Percentiles rank a stretch among this genome's conserved stretches.
These are phyloP conservation scores for Thielaviopsis cerberus DNA, from an alignment of 2,329 filamentous ascomycete genomes.

Conservation along the genomic window DNA sequence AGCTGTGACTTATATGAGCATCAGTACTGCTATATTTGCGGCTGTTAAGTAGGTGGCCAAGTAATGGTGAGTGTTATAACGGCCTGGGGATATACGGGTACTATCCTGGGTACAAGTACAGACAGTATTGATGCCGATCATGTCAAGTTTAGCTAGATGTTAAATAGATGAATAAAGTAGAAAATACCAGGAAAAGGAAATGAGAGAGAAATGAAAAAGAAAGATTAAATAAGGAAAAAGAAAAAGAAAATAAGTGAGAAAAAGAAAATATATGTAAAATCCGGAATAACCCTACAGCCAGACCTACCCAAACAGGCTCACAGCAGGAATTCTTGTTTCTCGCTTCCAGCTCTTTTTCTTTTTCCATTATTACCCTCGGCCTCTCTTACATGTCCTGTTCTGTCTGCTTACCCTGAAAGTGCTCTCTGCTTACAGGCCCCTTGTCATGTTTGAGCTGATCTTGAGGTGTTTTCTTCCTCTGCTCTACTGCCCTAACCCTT, in stretches of 20 bases:
- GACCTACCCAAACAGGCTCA: neutral
- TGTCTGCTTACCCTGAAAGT: neutral
- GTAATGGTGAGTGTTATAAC: no score
- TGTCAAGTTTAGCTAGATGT: no score
- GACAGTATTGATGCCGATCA: no score
- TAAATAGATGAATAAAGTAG: no score
- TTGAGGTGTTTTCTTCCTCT: neutral
- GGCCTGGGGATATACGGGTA: no score
- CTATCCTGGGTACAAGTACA: no score
- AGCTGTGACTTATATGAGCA: no score
- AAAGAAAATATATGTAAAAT: neutral
- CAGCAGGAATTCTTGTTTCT: neutral
- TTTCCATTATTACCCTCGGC: neutral
- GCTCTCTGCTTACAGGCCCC: neutral
- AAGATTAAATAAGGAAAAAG: neutral
- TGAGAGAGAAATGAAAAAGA: neutral
- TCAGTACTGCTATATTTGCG: no score
- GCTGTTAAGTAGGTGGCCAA: no score
- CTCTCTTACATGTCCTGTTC: neutral
- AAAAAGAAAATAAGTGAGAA: neutral
- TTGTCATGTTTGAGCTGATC: neutral
- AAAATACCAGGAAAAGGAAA: neutral
- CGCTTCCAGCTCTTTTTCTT: neutral
- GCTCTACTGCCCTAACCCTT: neutral
- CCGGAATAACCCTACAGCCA: neutral